Conservation (phyloP, 139 green algal genomes). For the Edaphochlamys debaryana region DNA sequence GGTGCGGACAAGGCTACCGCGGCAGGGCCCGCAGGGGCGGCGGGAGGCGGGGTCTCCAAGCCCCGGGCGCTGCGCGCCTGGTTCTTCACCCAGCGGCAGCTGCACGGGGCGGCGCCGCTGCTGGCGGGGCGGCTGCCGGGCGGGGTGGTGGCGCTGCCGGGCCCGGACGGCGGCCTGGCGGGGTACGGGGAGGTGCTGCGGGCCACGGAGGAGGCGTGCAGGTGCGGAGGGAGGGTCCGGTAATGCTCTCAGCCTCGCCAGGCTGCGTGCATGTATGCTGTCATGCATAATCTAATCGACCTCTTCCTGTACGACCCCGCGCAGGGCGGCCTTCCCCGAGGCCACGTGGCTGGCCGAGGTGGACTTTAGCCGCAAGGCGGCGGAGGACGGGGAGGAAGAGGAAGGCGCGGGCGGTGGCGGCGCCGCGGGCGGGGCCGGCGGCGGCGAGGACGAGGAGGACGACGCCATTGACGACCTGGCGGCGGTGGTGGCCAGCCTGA, state of each 20-base stretch:
- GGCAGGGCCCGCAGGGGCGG: background rate
- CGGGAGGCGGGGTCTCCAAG: background rate
- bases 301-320: background rate
- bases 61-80: constrained; percentile 18
- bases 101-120: background rate
- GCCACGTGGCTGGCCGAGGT: constrained; percentile 15
- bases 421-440: background rate
- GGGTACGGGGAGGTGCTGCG: constrained; percentile 10
- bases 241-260: background rate
- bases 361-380: background rate
- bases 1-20: too few species aligned
- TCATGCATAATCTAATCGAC: background rate
- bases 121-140: background rate
- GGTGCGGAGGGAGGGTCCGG: background rate
- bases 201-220: constrained; percentile 16
- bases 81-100: constrained; percentile 19
- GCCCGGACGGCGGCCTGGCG: constrained; percentile 11
- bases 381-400: background rate
- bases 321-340: constrained; percentile 28
- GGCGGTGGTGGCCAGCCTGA: constrained; percentile 18
- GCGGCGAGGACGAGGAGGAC: background rate
- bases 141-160: constrained; percentile 12
- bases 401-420: background rate
- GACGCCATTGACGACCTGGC: constrained; percentile 22
- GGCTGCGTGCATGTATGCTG: background rate